Percentiles rank a stretch among this genome's conserved stretches.
These are phyloP conservation scores for Endocarpon pusillum DNA, from an alignment of 495 filamentous ascomycete genomes.

Conservation along the genomic window DNA sequence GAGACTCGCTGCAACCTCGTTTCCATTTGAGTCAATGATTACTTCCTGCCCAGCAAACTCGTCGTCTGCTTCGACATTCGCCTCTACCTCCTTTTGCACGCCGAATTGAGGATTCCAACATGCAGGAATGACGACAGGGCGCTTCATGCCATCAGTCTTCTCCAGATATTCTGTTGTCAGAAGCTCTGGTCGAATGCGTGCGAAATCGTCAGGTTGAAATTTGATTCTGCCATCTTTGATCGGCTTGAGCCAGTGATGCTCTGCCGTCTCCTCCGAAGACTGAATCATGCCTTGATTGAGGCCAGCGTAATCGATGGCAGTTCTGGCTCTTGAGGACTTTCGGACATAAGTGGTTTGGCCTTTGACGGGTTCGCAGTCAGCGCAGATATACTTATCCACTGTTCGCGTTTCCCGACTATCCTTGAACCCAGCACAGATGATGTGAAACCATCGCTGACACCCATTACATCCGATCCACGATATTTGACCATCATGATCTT, in stretches of 20 bases:
- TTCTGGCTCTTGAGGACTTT: conserved; percentile 47
- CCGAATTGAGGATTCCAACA: conserved; percentile 35
- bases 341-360: conserved; percentile 50
- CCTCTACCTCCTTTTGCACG: conserved; percentile 4
- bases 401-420: conserved; percentile 49
- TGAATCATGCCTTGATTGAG: conserved; percentile 58
- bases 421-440: conserved; percentile 54
- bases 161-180: conserved; percentile 53
- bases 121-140: conserved; percentile 56
- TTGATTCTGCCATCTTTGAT: conserved; percentile 50
- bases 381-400: conserved; percentile 59
- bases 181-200: conserved; percentile 49
- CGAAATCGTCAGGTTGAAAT: conserved; percentile 46
- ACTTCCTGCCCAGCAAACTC: conserved; percentile 1
- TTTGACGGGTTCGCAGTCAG: conserved; percentile 36
- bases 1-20: not conserved
- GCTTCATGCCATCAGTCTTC: conserved; percentile 42
- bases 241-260: conserved; percentile 58
- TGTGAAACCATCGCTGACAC: conserved; percentile 61
- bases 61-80: conserved; percentile 1
- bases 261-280: conserved; percentile 46
- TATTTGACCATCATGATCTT: conserved; percentile 30
- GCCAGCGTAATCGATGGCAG: conserved; percentile 59
- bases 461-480: conserved; percentile 64
- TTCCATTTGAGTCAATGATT: not conserved